Percentiles rank a stretch among this genome's conserved stretches.
phyloP scores from a whole-genome alignment of 2,329 filamentous ascomycete genomes.

The Dothidotthia symphoricarpi region DNA sequence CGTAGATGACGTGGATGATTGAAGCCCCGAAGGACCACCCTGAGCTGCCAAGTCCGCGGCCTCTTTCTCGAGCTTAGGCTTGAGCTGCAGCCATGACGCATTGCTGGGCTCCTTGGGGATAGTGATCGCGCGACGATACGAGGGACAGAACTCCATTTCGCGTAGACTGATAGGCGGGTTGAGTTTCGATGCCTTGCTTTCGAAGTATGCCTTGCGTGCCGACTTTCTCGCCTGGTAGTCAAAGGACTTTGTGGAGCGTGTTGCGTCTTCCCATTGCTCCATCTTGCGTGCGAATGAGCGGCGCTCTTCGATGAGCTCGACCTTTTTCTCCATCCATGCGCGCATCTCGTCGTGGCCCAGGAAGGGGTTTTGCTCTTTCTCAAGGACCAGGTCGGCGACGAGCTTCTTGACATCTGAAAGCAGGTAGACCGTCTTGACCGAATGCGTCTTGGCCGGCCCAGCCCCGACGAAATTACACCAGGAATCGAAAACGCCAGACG shows the following conservation, averaged over 20 bases:
- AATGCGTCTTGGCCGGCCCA: slow-evolving; percentile 36
- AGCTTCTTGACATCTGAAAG: slow-evolving; percentile 30
- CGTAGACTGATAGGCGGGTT: slow-evolving; percentile 37
- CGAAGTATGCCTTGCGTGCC: slow-evolving; percentile 38
- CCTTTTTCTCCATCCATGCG: slow-evolving; percentile 24
- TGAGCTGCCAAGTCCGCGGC: slow-evolving; percentile 20
- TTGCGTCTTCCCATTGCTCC: slow-evolving; percentile 40
- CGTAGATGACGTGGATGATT: slow-evolving; percentile 12
- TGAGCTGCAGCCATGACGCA: slow-evolving; percentile 38
- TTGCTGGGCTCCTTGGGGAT: slow-evolving; percentile 42
- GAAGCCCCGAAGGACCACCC: slow-evolving; percentile 7
- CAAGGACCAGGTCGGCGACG: slow-evolving; percentile 23
- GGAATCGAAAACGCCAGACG: slow-evolving; percentile 39
- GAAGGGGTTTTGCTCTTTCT: slow-evolving; percentile 14
- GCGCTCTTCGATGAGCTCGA: slow-evolving; percentile 30
- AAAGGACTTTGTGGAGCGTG: slow-evolving; percentile 27
- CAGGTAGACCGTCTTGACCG: slow-evolving; percentile 36
- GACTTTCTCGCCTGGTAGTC: slow-evolving; percentile 36
- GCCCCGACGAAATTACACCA: slow-evolving; percentile 42
- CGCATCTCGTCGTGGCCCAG: slow-evolving; percentile 22
- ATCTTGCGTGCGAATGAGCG: slow-evolving; percentile 37
- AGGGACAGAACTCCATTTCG: slow-evolving; percentile 40
- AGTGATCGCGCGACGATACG: slow-evolving; percentile 41
- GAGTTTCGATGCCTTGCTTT: slow-evolving; percentile 38
- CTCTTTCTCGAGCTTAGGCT: slow-evolving; percentile 39